Evolutionary conservation across 169 alveolate species (phyloP).

Genomic region (Cryptosporidium canis): DNA sequence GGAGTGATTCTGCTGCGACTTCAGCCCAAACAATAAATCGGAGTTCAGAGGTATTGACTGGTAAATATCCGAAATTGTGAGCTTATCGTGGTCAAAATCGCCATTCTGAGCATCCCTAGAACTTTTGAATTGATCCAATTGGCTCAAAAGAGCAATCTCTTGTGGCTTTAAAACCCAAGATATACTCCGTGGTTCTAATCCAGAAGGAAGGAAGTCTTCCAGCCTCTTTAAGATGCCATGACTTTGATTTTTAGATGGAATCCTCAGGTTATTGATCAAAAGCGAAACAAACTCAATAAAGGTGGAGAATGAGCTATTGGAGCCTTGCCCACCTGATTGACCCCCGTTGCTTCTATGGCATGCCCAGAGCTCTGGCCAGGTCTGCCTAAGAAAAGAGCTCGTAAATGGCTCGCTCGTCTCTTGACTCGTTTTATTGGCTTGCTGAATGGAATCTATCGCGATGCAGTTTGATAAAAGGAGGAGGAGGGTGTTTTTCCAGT

Average conservation of each 20-base stretch:
- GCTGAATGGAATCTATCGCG: constrained; percentile 33
- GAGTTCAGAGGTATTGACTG: neutral
- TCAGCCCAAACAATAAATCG: constrained; percentile 1
- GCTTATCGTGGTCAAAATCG: neutral
- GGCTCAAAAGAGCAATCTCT: neutral
- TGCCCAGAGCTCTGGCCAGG: constrained; percentile 66
- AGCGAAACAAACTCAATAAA: constrained; percentile 32
- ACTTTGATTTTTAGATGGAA: neutral
- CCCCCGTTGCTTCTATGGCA: neutral
- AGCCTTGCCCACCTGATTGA: neutral
- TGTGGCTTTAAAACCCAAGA: constrained; percentile 55
- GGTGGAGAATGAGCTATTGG: neutral
- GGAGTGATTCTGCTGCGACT: constrained; percentile 12
- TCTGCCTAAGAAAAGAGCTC: constrained; percentile 30
- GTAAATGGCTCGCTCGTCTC: constrained; percentile 6
- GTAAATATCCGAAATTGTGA: neutral
- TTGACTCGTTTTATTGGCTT: neutral
- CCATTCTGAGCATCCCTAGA: neutral
- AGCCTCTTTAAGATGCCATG: neutral
- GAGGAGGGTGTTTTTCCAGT: constrained; percentile 52
- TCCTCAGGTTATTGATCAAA: constrained; percentile 23
- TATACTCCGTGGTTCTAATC: neutral
- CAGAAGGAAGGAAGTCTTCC: constrained; percentile 7
- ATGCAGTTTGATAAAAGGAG: constrained; percentile 54
- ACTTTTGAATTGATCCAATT: neutral